A percentile compares a stretch with the other conserved stretches of the same genome.
phyloP scores from a whole-genome alignment of 148 eudicot genomes.

The Cornus suecica region DNA sequence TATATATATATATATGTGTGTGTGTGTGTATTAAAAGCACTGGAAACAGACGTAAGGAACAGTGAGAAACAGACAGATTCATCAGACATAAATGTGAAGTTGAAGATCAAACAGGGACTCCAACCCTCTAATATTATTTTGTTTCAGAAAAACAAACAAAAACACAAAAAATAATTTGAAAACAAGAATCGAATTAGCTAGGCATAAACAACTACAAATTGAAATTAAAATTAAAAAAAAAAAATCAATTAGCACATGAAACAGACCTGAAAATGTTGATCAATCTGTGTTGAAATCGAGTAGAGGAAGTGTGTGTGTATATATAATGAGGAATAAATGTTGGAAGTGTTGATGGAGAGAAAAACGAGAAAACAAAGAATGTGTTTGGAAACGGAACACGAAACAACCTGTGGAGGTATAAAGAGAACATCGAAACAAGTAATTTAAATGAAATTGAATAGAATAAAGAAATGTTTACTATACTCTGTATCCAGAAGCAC shows the following conservation, averaged over 20 bases:
- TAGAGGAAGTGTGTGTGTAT: too few relatives aligned
- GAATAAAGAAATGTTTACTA: not conserved
- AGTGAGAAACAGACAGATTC: not conserved
- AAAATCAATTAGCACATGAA: not conserved
- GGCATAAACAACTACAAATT: not conserved
- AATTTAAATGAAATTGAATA: too few relatives aligned
- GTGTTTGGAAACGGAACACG: not conserved
- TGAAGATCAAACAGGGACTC: not conserved
- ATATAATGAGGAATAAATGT: not conserved
- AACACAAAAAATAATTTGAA: not conserved
- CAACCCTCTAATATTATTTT: not conserved
- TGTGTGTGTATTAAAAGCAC: not conserved
- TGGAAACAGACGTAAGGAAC: not conserved
- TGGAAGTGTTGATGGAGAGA: not conserved
- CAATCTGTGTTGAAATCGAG: not conserved
- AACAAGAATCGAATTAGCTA: too few relatives aligned
- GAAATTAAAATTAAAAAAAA: too few relatives aligned
- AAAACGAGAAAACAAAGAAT: conserved; percentile 4
- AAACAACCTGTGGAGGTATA: not conserved
- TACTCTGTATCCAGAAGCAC: conserved; percentile 9
- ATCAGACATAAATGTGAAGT: conserved; percentile 5
- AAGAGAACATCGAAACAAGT: conserved; percentile 8
- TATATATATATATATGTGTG: too few relatives aligned
- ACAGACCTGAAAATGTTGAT: not conserved
- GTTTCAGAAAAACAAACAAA: not conserved